Percentiles rank a stretch among this genome's conserved stretches.
Conservation (phyloP, 352 stramenopile genomes). For the Phytophthora colocasiae region DNA sequence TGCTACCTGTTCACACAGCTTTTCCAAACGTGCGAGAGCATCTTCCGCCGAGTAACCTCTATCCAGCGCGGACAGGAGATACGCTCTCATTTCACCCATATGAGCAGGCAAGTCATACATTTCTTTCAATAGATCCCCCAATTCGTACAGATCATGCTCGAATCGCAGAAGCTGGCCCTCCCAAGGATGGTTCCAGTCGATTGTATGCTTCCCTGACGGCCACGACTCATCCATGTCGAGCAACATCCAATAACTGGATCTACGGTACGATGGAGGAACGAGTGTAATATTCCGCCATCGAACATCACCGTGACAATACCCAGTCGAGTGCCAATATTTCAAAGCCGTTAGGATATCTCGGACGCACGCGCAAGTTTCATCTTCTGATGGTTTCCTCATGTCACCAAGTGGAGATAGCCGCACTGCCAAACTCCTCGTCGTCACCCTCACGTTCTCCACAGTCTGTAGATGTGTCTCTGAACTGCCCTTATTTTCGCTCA, state of each 20-base stretch:
- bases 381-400: background rate
- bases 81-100: no score
- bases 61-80: no score
- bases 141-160: background rate
- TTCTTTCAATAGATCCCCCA: background rate
- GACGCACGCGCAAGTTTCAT: slow-evolving; percentile 1
- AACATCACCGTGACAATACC: slow-evolving; percentile 5
- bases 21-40: no score
- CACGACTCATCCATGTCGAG: background rate
- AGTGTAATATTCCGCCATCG: background rate
- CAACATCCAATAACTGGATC: background rate
- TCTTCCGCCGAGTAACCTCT: no score
- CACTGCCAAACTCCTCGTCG: slow-evolving; percentile 2
- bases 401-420: slow-evolving; percentile 1
- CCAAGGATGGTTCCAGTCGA: background rate
- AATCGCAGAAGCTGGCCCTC: background rate
- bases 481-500: background rate
- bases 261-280: background rate
- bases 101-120: no score
- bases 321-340: background rate
- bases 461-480: slow-evolving; percentile 5
- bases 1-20: no score
- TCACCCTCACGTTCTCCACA: slow-evolving; percentile 1
- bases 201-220: background rate
- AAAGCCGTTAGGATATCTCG: slow-evolving; percentile 1